These are phyloP conservation scores for Cokeromyces recurvatus DNA, from an alignment of 371 early-diverging fungal genomes.

Conservation along the genomic window DNA sequence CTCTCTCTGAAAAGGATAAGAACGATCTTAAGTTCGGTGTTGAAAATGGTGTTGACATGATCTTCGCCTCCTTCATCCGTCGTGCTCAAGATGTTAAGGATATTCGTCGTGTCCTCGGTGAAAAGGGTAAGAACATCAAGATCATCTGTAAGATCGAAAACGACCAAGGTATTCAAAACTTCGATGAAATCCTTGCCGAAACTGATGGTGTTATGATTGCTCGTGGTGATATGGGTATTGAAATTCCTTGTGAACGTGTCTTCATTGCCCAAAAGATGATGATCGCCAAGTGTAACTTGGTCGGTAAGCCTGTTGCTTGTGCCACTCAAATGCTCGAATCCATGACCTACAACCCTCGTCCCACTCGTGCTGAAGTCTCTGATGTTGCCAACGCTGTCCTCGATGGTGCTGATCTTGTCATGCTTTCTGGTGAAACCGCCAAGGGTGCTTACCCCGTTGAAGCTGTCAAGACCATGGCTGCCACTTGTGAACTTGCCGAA, in stretches of 20 bases:
- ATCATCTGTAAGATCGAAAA: constrained; percentile 94
- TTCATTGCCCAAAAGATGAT: constrained; percentile 96
- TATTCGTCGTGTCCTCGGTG: constrained; percentile 75
- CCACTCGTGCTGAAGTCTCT: constrained; percentile 97
- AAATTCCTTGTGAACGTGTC: constrained; percentile 87
- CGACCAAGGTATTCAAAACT: constrained; percentile 85
- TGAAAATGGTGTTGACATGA: constrained; percentile 87
- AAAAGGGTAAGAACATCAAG: constrained; percentile 77
- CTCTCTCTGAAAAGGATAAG: constrained; percentile 91
- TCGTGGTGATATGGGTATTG: constrained; percentile 95
- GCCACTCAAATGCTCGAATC: constrained; percentile 99
- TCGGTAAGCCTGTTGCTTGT: constrained; percentile 91
- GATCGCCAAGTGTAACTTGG: constrained; percentile 87
- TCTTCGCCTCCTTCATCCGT: constrained; percentile 96
- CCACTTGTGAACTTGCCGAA: constrained; percentile 68
- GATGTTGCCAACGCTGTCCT: constrained; percentile 97
- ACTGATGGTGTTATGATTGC: constrained; percentile 99
- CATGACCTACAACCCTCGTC: constrained; percentile 92
- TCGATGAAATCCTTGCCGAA: constrained; percentile 89
- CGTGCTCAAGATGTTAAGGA: constrained; percentile 83
- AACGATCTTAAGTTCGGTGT: constrained; percentile 86
- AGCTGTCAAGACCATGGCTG: constrained; percentile 72
- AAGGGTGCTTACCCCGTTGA: constrained; percentile 77
- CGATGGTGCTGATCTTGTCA: constrained; percentile 95
- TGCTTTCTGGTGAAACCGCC: constrained; percentile 97